Conservation (phyloP, 2,329 filamentous ascomycete genomes). For the Rutstroemia sp. region DNA sequence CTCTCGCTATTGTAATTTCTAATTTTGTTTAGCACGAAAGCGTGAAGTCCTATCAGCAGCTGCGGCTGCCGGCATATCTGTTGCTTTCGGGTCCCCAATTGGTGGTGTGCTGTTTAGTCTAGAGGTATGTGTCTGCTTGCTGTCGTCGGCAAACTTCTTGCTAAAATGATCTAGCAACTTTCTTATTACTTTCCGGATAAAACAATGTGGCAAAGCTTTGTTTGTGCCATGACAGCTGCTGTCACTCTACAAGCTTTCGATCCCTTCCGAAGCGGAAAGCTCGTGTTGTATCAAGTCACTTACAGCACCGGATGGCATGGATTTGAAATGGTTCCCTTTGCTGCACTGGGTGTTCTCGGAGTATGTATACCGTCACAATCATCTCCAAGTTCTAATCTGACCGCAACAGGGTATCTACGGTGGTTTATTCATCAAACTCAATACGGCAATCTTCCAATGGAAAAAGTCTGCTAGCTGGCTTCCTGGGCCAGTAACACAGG, state of each 20-base stretch:
- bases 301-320: slow-evolving; percentile 90
- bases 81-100: slow-evolving; percentile 61
- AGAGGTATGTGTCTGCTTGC: slow-evolving; percentile 46
- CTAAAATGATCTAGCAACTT: slow-evolving; percentile 54
- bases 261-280: slow-evolving; percentile 89
- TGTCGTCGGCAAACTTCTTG: not conserved
- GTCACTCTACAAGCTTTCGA: slow-evolving; percentile 89
- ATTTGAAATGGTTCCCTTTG: slow-evolving; percentile 87
- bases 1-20: not conserved
- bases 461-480: slow-evolving; percentile 60
- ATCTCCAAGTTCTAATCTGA: slow-evolving; percentile 11
- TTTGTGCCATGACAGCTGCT: slow-evolving; percentile 97
- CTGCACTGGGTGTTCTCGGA: slow-evolving; percentile 76
- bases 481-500: slow-evolving; percentile 70
- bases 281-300: slow-evolving; percentile 92
- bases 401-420: slow-evolving; percentile 72
- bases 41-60: slow-evolving; percentile 89
- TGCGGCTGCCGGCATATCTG: slow-evolving; percentile 56
- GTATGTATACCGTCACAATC: slow-evolving; percentile 32
- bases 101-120: slow-evolving; percentile 92
- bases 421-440: slow-evolving; percentile 87
- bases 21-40: slow-evolving; percentile 61
- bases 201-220: slow-evolving; percentile 99
- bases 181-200: slow-evolving; percentile 98
- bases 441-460: slow-evolving; percentile 80